Evolutionary conservation across 2,329 filamentous ascomycete species (phyloP).

Genomic region (Tolypocladium tundrense): DNA sequence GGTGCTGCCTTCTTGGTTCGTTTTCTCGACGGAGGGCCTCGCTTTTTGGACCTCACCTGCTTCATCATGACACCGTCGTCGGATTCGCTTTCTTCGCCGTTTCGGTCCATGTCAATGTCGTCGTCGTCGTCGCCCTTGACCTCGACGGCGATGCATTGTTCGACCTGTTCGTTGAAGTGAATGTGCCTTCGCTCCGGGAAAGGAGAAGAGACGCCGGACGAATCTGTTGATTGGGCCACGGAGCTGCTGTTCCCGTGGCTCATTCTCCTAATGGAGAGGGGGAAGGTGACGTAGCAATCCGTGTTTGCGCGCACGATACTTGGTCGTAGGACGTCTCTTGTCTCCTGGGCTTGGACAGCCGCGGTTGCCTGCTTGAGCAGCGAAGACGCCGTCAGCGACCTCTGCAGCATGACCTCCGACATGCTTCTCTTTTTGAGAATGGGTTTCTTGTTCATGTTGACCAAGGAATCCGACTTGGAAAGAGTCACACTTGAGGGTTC

Average conservation of each 20-base stretch:
- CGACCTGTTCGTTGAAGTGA: conserved; percentile 91
- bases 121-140: conserved; percentile 70
- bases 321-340: conserved; percentile 39
- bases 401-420: conserved; percentile 89
- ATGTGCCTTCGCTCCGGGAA: conserved; percentile 71
- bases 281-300: conserved; percentile 59
- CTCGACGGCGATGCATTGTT: conserved; percentile 91
- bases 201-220: conserved; percentile 59
- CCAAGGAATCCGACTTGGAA: conserved; percentile 52
- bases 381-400: conserved; percentile 78
- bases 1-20: conserved; percentile 28
- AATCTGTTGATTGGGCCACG: conserved; percentile 54
- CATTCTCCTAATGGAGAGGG: conserved; percentile 49
- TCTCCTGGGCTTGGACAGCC: conserved; percentile 73
- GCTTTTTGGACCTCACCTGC: conserved; percentile 45
- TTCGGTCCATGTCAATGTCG: conserved; percentile 46
- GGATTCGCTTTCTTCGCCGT: conserved; percentile 54
- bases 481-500: conserved; percentile 31
- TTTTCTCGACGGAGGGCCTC: conserved; percentile 39
- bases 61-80: conserved; percentile 83
- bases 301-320: conserved; percentile 53
- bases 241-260: conserved; percentile 53
- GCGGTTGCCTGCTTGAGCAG: conserved; percentile 82
- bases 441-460: conserved; percentile 63
- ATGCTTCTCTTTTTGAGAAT: conserved; percentile 96